Evolutionary conservation across 805 yeast genomes (phyloP).

Genomic region (Priceomyces haplophilus): DNA sequence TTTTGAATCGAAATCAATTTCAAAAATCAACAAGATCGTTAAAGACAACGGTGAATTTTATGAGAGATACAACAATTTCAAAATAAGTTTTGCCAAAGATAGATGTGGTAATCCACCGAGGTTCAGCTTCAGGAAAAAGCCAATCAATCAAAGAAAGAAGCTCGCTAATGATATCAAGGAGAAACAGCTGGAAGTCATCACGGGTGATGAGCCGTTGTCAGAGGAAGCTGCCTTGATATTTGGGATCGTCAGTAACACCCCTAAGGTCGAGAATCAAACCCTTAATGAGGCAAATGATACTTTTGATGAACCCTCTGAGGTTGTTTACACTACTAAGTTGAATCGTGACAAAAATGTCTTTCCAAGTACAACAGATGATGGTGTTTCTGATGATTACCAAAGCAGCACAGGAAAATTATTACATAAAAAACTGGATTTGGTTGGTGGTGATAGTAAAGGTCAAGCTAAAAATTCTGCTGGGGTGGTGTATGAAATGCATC

Average conservation of each 20-base stretch:
- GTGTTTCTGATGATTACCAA: conserved; percentile 6
- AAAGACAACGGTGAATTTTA: conserved; percentile 31
- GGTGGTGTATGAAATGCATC: conserved; percentile 7
- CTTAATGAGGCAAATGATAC: too few species aligned
- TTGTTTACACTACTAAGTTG: not conserved
- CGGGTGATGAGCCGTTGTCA: conserved; percentile 18
- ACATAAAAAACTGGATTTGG: not conserved
- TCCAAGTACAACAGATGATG: conserved; percentile 1
- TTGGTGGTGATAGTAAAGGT: not conserved
- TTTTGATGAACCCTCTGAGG: too few species aligned
- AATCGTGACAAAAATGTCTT: not conserved
- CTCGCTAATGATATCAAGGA: not conserved
- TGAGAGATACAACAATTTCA: conserved; percentile 49
- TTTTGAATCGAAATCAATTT: conserved; percentile 37
- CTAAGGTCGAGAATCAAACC: conserved; percentile 3
- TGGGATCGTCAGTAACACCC: conserved; percentile 34
- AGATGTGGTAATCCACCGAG: conserved; percentile 77
- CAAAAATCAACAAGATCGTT: conserved; percentile 37
- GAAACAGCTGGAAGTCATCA: conserved; percentile 2
- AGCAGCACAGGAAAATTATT: not conserved
- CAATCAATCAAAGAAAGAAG: conserved; percentile 10
- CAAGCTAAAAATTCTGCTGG: not conserved
- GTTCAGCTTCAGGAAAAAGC: conserved; percentile 43
- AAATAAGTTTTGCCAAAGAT: conserved; percentile 71
- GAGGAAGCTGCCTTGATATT: conserved; percentile 45